phyloP scores from a whole-genome alignment of 192 early-diverging fungal genomes.

The Umbelopsis sp. region DNA sequence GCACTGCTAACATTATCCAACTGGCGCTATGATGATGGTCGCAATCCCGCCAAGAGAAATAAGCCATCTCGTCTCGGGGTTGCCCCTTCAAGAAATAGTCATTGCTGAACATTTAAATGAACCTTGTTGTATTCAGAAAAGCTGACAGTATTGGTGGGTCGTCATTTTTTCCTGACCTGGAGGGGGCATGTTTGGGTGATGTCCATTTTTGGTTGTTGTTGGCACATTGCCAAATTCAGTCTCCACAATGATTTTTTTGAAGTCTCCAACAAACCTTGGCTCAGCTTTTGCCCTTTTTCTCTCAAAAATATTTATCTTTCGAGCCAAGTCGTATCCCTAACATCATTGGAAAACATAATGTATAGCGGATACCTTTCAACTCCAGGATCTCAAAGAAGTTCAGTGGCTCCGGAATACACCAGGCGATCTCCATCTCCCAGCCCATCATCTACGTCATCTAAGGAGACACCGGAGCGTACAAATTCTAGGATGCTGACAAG shows the following conservation, averaged over 20 bases:
- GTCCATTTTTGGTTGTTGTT: slow-evolving; percentile 17
- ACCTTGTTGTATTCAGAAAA: too few species aligned
- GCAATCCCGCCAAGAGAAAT: too few species aligned
- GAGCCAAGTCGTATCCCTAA: not conserved
- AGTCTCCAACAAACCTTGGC: not conserved
- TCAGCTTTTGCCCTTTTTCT: not conserved
- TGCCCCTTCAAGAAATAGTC: too few species aligned
- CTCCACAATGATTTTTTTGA: not conserved
- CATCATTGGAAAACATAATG: not conserved
- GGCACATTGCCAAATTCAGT: slow-evolving; percentile 20
- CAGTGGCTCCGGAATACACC: slow-evolving; percentile 7
- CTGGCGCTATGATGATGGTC: too few species aligned
- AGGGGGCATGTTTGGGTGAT: not conserved
- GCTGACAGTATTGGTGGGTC: not conserved
- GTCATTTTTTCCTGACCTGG: not conserved
- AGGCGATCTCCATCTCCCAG: slow-evolving; percentile 1
- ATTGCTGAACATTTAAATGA: too few species aligned
- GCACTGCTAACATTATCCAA: too few species aligned
- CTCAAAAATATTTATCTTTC: not conserved
- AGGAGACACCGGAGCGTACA: not conserved
- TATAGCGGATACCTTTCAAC: slow-evolving; percentile 6
- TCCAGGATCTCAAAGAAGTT: not conserved
- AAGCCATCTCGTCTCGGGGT: too few species aligned
- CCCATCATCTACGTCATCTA: not conserved
- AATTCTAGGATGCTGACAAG: slow-evolving; percentile 16